phyloP scores from a whole-genome alignment of 2,329 filamentous ascomycete genomes.

The Boeremia exigua region DNA sequence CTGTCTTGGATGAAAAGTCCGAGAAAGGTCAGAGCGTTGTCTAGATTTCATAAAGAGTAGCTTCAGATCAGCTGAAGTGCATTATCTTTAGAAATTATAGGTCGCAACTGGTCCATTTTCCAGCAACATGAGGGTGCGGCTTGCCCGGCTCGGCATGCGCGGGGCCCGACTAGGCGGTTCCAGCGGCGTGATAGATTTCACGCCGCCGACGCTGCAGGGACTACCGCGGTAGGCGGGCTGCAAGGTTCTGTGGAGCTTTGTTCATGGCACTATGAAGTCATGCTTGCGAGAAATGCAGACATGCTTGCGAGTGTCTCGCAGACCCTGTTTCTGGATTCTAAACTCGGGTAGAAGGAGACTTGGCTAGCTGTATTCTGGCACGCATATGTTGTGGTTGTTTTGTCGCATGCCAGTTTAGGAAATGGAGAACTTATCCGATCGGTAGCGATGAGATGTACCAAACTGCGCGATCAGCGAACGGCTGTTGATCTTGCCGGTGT shows the following conservation, averaged over 20 bases:
- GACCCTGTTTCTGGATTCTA: neutral
- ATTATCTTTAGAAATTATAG: too few relatives aligned
- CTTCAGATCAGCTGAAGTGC: too few relatives aligned
- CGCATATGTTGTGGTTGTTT: neutral
- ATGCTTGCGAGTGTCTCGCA: neutral
- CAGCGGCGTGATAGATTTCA: neutral
- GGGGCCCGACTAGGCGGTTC: constrained; percentile 4
- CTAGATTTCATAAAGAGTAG: too few relatives aligned
- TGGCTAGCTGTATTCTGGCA: neutral
- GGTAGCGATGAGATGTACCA: neutral
- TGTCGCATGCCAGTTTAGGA: neutral
- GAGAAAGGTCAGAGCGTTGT: too few relatives aligned
- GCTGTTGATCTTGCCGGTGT: constrained; percentile 1
- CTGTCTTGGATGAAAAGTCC: too few relatives aligned
- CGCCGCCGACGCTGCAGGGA: neutral
- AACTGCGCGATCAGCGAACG: constrained; percentile 5
- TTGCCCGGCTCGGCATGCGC: constrained; percentile 9
- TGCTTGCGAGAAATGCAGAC: neutral
- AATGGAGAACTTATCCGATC: neutral
- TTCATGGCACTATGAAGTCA: constrained; percentile 3
- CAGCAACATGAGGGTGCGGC: neutral
- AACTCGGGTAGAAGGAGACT: neutral
- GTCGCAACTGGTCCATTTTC: too few relatives aligned
- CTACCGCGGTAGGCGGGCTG: neutral
- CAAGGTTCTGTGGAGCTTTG: neutral